phyloP scores from a whole-genome alignment of 225 moss, liverwort and hornwort species.

The Asterella californica region DNA sequence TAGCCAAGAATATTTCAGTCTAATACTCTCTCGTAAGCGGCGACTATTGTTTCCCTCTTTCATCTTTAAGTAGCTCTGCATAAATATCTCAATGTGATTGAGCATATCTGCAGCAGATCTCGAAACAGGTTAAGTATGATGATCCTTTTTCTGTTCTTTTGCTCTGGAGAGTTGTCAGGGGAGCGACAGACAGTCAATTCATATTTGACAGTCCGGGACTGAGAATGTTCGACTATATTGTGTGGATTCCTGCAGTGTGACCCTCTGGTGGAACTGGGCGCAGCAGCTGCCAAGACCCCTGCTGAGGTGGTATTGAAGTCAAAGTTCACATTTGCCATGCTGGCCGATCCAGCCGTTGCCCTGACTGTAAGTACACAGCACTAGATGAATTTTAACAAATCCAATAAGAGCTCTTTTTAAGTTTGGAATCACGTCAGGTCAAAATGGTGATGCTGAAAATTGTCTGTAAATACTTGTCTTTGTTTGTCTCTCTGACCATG shows the following conservation, averaged over 20 bases:
- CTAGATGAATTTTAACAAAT: not conserved
- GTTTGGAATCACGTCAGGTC: not conserved
- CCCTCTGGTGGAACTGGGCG: slow-evolving; percentile 79
- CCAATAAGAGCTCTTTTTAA: not conserved
- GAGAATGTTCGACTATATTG: not conserved
- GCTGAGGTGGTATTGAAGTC: slow-evolving; percentile 76
- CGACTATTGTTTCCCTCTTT: too few relatives aligned
- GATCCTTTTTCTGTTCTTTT: too few relatives aligned
- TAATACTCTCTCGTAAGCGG: too few relatives aligned
- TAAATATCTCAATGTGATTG: too few relatives aligned
- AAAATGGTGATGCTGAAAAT: too few relatives aligned
- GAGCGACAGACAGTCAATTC: not conserved
- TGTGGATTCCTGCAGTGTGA: slow-evolving; percentile 47
- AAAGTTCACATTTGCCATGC: slow-evolving; percentile 85
- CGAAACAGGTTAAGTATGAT: too few relatives aligned
- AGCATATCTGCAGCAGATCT: too few relatives aligned
- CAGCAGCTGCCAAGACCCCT: slow-evolving; percentile 64
- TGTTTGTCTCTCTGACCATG: not conserved
- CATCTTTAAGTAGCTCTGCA: too few relatives aligned
- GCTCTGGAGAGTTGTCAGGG: not conserved
- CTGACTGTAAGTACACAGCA: slow-evolving; percentile 46
- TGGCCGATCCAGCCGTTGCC: slow-evolving; percentile 81
- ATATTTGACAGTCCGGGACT: not conserved
- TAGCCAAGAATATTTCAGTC: too few relatives aligned
- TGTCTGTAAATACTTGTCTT: not conserved